Evolutionary conservation across 2,329 filamentous ascomycete species (phyloP).

Genomic region (Pseudopyricularia cyperi): DNA sequence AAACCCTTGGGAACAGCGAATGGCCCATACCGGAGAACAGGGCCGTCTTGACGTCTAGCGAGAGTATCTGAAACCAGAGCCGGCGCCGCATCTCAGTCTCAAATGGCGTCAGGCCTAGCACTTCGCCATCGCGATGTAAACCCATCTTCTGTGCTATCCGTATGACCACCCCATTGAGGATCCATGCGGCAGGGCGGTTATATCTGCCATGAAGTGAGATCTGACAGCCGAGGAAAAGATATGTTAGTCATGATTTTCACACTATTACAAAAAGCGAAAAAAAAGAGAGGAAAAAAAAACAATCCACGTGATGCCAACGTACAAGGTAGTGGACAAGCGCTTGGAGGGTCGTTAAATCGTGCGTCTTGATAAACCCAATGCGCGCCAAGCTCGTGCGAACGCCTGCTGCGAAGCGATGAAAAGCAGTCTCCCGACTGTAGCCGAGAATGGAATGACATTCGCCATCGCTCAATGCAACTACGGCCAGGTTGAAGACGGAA

Average conservation of each 20-base stretch:
- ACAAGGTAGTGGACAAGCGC: constrained; percentile 46
- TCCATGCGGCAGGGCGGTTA: constrained; percentile 46
- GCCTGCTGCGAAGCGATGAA: constrained; percentile 37
- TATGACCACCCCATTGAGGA: constrained; percentile 46
- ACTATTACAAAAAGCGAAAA: too few species aligned
- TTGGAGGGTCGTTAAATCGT: constrained; percentile 45
- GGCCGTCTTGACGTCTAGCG: constrained; percentile 44
- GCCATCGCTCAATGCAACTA: constrained; percentile 38
- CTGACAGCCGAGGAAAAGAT: constrained; percentile 16
- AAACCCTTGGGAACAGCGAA: constrained; percentile 35
- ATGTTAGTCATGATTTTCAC: not conserved
- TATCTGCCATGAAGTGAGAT: constrained; percentile 43
- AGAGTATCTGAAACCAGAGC: constrained; percentile 52
- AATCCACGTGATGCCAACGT: too few species aligned
- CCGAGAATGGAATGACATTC: constrained; percentile 43
- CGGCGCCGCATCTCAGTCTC: constrained; percentile 56
- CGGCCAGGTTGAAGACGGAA: constrained; percentile 50
- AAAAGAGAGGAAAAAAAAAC: too few species aligned
- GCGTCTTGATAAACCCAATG: constrained; percentile 43
- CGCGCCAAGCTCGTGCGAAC: constrained; percentile 35
- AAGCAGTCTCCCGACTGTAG: constrained; percentile 32
- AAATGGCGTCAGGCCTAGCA: constrained; percentile 43
- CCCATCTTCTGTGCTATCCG: constrained; percentile 57
- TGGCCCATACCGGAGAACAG: constrained; percentile 43
- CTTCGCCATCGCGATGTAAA: constrained; percentile 47